Percentiles rank a stretch among this genome's conserved stretches.
Evolutionary conservation across 139 green algal genomes (phyloP).

Genomic region (Ettlia oleoabundans): DNA sequence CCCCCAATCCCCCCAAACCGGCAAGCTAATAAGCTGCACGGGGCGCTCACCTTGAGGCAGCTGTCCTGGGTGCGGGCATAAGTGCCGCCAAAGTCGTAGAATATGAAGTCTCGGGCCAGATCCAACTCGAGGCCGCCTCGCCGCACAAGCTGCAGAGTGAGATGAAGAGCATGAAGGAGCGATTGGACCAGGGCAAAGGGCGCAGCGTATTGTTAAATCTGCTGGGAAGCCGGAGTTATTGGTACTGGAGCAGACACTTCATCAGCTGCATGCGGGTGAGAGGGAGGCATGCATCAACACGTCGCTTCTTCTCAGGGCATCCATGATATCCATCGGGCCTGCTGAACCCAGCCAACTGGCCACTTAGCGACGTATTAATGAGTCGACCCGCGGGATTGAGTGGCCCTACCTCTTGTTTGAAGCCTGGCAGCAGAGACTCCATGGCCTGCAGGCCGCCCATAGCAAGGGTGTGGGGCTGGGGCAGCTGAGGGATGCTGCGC

Average conservation of each 20-base stretch:
- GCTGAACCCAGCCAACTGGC: background rate
- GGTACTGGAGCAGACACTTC: background rate
- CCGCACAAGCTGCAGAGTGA: background rate
- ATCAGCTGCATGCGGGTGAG: background rate
- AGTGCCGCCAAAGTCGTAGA: conserved; percentile 11
- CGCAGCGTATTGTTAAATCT: too few relatives aligned
- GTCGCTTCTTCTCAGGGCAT: background rate
- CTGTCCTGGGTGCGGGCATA: background rate
- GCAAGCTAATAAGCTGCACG: too few relatives aligned
- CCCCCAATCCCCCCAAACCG: too few relatives aligned
- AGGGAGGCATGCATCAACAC: background rate
- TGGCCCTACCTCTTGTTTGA: conserved; percentile 17
- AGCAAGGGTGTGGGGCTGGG: conserved; percentile 33
- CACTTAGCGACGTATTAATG: too few relatives aligned
- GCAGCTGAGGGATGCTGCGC: conserved; percentile 26
- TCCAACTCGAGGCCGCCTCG: background rate
- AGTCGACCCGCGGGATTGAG: too few relatives aligned
- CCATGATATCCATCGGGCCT: background rate
- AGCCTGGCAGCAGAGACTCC: conserved; percentile 36
- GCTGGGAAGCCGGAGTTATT: too few relatives aligned
- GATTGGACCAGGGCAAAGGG: too few relatives aligned
- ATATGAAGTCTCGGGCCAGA: background rate
- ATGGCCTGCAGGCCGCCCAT: conserved; percentile 30
- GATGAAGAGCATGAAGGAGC: too few relatives aligned
- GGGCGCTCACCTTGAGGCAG: conserved; percentile 8